A percentile compares a stretch with the other conserved stretches of the same genome.
Conservation (phyloP, 1,284 basidiomycete species). For the Sporisorium exsertum region DNA sequence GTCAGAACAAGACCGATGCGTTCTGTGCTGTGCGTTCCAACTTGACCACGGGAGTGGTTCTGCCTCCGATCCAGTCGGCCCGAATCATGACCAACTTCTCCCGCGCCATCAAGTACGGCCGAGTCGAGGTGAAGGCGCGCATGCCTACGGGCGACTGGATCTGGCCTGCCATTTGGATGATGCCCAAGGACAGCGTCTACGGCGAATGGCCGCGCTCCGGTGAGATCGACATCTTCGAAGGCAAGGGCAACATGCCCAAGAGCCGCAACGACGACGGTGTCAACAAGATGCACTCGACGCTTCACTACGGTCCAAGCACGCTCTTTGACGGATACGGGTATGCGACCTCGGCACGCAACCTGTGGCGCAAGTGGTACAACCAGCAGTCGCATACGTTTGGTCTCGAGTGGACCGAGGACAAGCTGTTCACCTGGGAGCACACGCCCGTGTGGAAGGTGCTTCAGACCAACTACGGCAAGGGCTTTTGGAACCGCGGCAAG, state of each 20-base stretch:
- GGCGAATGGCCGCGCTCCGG: constrained; percentile 82
- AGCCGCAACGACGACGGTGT: constrained; percentile 77
- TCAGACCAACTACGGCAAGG: constrained; percentile 67
- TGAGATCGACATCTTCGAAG: constrained; percentile 84
- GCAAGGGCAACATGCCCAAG: constrained; percentile 69
- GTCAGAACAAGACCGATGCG: constrained; percentile 73
- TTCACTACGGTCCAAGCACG: constrained; percentile 79
- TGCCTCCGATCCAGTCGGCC: constrained; percentile 85
- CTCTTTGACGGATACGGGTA: constrained; percentile 77
- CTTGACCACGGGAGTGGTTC: constrained; percentile 71
- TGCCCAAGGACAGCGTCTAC: constrained; percentile 78
- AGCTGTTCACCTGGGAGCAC: constrained; percentile 78
- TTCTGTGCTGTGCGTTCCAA: constrained; percentile 72
- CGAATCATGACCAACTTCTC: constrained; percentile 78
- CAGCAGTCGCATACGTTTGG: constrained; percentile 81
- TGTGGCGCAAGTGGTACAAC: constrained; percentile 78
- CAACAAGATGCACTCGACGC: constrained; percentile 77
- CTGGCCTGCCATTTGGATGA: constrained; percentile 87
- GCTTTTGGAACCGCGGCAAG: constrained; percentile 80
- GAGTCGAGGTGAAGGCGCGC: constrained; percentile 83
- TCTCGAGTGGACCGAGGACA: constrained; percentile 82
- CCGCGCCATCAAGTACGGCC: constrained; percentile 79
- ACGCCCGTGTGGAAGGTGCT: constrained; percentile 72
- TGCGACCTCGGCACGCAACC: constrained; percentile 78
- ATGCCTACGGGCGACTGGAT: constrained; percentile 80